Base-by-base conservation (phyloP, 1,284 basidiomycete genomes). In the Puccinia novopanici region DNA sequence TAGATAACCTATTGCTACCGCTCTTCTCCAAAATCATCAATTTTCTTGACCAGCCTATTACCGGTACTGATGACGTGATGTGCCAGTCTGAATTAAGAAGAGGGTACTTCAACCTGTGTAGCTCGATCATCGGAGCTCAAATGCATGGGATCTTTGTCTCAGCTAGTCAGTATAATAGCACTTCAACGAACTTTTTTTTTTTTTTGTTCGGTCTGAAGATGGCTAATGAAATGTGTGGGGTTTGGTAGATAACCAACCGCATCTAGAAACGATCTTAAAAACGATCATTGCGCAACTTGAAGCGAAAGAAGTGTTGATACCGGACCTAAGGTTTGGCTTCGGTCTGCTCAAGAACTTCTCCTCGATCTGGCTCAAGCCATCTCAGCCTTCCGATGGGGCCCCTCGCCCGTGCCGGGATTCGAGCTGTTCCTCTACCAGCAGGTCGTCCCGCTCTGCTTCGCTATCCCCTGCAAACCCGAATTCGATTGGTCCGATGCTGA, bases 401-500 rank as follows among this genome's bases (percentile, higher is more conserved):
- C 84, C 78, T 86, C 85, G 13, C 88, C 89, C 22, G 86, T 99
- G 40, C 93, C 94, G 17, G 96, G 96, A 0, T 99, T 98, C 85
- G 94, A 98, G 83, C 89, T 90, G 17, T 97, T 97, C 85, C 89
- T 98, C 72, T 99, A 99, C 85, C 92, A 96, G 83, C 90, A 91
- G 12, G 87, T 98, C 59, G 88, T 98, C 73, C 93, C 93, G 4
- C 87, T 91, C 0, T 91, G 91, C 48, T 98, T 99, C 85, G 89
- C 91, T 30, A 90, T 98, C 5, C 91, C 95, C 0, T 91, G 92
- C 15, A 88, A 89, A 30, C 89, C 92, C 0, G 89, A 90, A 59
- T 95, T 98, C 85, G 96, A 96, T 84, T 88, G 92, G 83, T 92
- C 92, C 84, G 94, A 96, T 84, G 94, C 93, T 6, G 93, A 95